These are phyloP conservation scores for Neurospora sp. DNA, from an alignment of 495 filamentous ascomycete genomes.

Conservation along the genomic window DNA sequence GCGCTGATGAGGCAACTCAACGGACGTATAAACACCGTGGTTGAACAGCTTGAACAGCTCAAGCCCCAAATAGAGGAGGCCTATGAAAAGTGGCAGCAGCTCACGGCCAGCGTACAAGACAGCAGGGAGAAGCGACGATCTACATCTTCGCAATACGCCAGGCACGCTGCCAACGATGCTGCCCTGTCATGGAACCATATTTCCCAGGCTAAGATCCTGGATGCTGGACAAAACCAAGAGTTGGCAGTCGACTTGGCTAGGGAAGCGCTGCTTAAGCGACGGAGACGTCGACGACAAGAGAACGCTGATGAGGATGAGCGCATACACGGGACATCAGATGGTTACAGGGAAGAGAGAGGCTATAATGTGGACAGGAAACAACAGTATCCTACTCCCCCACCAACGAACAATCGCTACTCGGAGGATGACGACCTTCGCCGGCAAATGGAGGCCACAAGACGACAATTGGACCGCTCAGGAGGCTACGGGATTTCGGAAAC, in stretches of 20 bases:
- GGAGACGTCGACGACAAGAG: slow-evolving; percentile 24
- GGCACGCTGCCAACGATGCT: slow-evolving; percentile 36
- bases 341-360: slow-evolving; percentile 55
- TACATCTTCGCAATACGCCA: slow-evolving; percentile 14
- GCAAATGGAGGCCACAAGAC: slow-evolving; percentile 40
- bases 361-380: slow-evolving; percentile 5
- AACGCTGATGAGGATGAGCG: slow-evolving; percentile 45
- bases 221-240: slow-evolving; percentile 60
- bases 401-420: slow-evolving; percentile 6
- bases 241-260: slow-evolving; percentile 70
- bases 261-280: slow-evolving; percentile 61
- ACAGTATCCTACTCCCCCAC: neutral
- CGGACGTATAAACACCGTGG: slow-evolving; percentile 17
- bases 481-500: neutral
- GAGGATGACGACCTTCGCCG: slow-evolving; percentile 37
- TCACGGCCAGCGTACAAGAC: slow-evolving; percentile 6
- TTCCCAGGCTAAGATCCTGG: slow-evolving; percentile 38
- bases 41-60: slow-evolving; percentile 49
- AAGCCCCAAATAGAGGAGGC: slow-evolving; percentile 29
- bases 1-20: slow-evolving; percentile 12
- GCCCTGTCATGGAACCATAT: slow-evolving; percentile 31
- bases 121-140: slow-evolving; percentile 3
- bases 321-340: slow-evolving; percentile 42
- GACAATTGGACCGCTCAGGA: slow-evolving; percentile 26
- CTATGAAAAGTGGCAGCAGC: slow-evolving; percentile 25